Conservation (phyloP, 768 basidiomycete species). For the Kwoniella dendrophila region DNA sequence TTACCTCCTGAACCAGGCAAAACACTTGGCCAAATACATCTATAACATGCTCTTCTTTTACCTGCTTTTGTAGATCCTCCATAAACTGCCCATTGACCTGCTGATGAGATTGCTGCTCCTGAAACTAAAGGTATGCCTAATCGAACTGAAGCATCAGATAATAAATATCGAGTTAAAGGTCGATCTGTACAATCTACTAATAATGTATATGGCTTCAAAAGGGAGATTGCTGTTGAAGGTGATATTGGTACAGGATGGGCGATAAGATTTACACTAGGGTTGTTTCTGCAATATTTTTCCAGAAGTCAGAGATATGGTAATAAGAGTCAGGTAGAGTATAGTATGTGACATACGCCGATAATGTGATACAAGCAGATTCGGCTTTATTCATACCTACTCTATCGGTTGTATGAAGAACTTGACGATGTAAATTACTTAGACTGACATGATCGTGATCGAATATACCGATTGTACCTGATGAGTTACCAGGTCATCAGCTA, state of each 20-base stretch:
- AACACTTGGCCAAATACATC: constrained; percentile 86
- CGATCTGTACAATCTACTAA: constrained; percentile 96
- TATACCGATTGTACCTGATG: constrained; percentile 75
- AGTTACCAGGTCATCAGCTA: background rate
- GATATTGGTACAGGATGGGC: constrained; percentile 62
- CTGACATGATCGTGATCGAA: constrained; percentile 88
- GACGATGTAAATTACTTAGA: constrained; percentile 85
- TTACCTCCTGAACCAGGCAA: constrained; percentile 64
- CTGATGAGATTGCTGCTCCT: constrained; percentile 73
- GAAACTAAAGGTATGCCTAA: constrained; percentile 82
- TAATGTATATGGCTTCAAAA: constrained; percentile 69
- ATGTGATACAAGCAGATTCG: constrained; percentile 71
- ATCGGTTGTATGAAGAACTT: constrained; percentile 78
- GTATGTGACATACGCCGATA: constrained; percentile 63
- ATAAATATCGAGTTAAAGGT: constrained; percentile 83
- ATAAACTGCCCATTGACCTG: constrained; percentile 57
- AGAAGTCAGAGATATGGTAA: no score
- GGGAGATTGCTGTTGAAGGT: constrained; percentile 61
- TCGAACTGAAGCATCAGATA: constrained; percentile 79
- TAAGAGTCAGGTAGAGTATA: no score
- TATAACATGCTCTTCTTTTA: constrained; percentile 79
- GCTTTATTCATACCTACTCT: constrained; percentile 79
- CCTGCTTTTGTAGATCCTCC: constrained; percentile 51
- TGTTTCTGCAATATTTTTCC: constrained; percentile 62
- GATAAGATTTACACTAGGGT: constrained; percentile 68